Evolutionary conservation across 306 rosid species (phyloP).

Genomic region (Vachellia collinsii): DNA sequence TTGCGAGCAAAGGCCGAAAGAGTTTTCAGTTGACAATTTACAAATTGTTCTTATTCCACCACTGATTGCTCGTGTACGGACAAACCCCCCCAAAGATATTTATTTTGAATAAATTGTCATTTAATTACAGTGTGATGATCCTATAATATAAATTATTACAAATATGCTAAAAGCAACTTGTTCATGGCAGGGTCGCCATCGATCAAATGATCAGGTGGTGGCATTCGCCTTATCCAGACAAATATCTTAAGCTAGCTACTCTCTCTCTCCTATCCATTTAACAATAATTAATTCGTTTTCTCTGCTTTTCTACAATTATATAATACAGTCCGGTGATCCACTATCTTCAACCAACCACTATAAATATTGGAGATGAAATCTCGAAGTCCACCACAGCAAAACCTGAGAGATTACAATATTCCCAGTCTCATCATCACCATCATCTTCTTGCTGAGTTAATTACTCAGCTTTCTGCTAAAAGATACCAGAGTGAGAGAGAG

Average conservation of each 20-base stretch:
- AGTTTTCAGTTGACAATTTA: conserved; percentile 29
- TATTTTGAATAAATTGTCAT: conserved; percentile 45
- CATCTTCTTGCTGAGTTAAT: neutral
- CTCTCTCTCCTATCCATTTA: conserved; percentile 40
- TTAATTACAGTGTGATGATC: conserved; percentile 42
- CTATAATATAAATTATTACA: conserved; percentile 1
- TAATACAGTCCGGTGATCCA: conserved; percentile 39
- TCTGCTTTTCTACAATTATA: conserved; percentile 39
- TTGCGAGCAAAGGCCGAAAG: conserved; percentile 61
- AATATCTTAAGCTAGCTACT: conserved; percentile 66
- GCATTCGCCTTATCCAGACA: conserved; percentile 88
- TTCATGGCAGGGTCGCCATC: conserved; percentile 59
- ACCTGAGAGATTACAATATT: conserved; percentile 37
- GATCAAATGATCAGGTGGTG: conserved; percentile 56
- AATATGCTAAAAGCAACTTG: conserved; percentile 63
- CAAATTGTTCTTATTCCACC: conserved; percentile 57
- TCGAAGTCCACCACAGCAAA: conserved; percentile 62
- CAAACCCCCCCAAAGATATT: conserved; percentile 27
- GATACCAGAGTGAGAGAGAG: neutral
- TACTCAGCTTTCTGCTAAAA: conserved; percentile 8
- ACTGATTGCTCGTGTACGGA: conserved; percentile 40
- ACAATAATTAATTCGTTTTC: conserved; percentile 33
- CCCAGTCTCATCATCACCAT: neutral
- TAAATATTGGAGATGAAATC: conserved; percentile 65
- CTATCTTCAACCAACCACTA: conserved; percentile 55